Conservation (phyloP, 2,329 filamentous ascomycete genomes). For the Aspergillus proliferans region DNA sequence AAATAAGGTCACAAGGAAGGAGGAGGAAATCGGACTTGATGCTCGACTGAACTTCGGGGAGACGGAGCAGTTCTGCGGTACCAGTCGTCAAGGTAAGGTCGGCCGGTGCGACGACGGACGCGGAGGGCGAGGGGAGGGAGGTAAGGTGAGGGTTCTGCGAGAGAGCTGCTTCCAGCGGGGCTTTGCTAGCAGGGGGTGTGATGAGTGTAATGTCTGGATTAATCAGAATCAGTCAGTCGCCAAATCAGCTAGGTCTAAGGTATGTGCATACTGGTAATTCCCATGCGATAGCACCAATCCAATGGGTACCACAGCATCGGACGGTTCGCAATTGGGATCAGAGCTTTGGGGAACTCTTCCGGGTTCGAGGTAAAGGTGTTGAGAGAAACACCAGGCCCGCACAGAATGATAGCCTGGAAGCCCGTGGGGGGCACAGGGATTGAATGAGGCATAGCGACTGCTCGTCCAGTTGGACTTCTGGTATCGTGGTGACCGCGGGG, state of each 20-base stretch:
- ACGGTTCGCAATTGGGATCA: conserved; percentile 45
- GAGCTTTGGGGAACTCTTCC: conserved; percentile 43
- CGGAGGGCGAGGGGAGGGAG: conserved; percentile 42
- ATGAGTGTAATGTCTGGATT: conserved; percentile 42
- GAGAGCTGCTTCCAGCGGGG: conserved; percentile 41
- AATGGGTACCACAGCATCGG: conserved; percentile 47
- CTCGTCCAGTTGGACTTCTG: neutral
- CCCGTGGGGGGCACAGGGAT: conserved; percentile 51
- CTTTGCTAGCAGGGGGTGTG: conserved; percentile 39
- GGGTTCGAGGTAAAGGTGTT: conserved; percentile 47
- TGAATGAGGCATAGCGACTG: conserved; percentile 23
- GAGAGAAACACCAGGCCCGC: conserved; percentile 44
- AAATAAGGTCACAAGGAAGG: conserved; percentile 87
- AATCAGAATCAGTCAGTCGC: conserved; percentile 1
- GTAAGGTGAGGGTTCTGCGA: conserved; percentile 47
- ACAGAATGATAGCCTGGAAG: conserved; percentile 45
- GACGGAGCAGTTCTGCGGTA: conserved; percentile 78
- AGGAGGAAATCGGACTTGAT: conserved; percentile 84
- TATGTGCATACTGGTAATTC: conserved; percentile 37
- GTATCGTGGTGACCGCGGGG: neutral
- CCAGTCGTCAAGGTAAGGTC: conserved; percentile 76
- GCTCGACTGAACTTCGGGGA: conserved; percentile 71
- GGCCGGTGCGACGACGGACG: conserved; percentile 70
- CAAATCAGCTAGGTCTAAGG: neutral
- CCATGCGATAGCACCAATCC: conserved; percentile 45